Evolutionary conservation across 495 filamentous ascomycete species (phyloP).

Genomic region (Xylaria scruposa): DNA sequence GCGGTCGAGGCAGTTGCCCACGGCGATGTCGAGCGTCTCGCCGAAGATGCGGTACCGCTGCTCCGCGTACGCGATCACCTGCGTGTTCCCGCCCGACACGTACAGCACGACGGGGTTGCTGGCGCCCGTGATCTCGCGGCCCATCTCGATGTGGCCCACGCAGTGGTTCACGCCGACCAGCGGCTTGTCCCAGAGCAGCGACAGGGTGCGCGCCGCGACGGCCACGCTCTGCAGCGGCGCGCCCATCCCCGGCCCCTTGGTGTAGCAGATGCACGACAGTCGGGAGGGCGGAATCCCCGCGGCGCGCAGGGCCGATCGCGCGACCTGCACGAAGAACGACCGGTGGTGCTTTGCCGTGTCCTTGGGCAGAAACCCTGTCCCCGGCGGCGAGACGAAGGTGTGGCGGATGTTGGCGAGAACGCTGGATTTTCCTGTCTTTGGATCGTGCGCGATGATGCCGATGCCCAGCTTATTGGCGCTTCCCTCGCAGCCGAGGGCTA

Average conservation of each 20-base stretch:
- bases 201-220: slow-evolving; percentile 80
- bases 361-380: slow-evolving; percentile 94
- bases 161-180: slow-evolving; percentile 97
- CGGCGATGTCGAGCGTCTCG: slow-evolving; percentile 95
- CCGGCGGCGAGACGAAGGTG: slow-evolving; percentile 90
- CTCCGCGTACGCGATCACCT: slow-evolving; percentile 95
- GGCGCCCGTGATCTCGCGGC: slow-evolving; percentile 88
- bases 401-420: slow-evolving; percentile 94
- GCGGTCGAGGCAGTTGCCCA: slow-evolving; percentile 95
- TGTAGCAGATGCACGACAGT: slow-evolving; percentile 93
- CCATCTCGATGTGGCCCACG: slow-evolving; percentile 99
- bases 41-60: slow-evolving; percentile 97
- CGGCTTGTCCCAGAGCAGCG: slow-evolving; percentile 83
- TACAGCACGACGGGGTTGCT: slow-evolving; percentile 94
- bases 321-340: slow-evolving; percentile 77
- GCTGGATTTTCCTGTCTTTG: slow-evolving; percentile 62
- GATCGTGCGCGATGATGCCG: slow-evolving; percentile 85
- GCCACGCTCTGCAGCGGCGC: slow-evolving; percentile 91
- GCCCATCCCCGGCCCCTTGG: slow-evolving; percentile 94
- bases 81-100: slow-evolving; percentile 95
- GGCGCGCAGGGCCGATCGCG: slow-evolving; percentile 75
- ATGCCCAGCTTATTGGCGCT: slow-evolving; percentile 98
- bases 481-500: slow-evolving; percentile 93
- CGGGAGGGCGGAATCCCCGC: slow-evolving; percentile 65
- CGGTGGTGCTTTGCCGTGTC: slow-evolving; percentile 95